phyloP scores from a whole-genome alignment of 139 green algal genomes.

The Nannochloris sp. region DNA sequence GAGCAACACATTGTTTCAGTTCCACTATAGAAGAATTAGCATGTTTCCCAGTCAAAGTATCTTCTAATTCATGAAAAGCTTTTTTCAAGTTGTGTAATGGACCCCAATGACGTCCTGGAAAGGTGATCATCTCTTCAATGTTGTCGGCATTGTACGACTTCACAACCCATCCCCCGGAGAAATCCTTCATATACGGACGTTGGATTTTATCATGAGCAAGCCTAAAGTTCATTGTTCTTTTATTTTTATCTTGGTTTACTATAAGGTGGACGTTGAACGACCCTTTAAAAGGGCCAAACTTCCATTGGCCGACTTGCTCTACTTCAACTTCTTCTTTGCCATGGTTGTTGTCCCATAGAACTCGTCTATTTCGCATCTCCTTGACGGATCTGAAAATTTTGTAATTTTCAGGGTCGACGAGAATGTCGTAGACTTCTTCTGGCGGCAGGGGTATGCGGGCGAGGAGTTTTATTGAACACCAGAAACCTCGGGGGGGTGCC shows the following conservation, averaged over 20 bases:
- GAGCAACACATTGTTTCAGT: constrained; percentile 48
- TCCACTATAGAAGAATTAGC: constrained; percentile 31
- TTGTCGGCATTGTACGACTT: background rate
- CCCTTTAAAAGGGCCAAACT: constrained; percentile 34
- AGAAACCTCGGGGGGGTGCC: constrained; percentile 10
- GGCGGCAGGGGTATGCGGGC: constrained; percentile 37
- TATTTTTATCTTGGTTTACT: constrained; percentile 31
- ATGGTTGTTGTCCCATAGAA: constrained; percentile 39
- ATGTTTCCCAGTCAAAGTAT: background rate
- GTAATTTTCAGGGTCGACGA: constrained; percentile 39
- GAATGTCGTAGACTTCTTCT: constrained; percentile 43
- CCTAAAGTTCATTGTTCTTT: constrained; percentile 6
- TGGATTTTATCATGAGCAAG: constrained; percentile 1
- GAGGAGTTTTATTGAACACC: background rate
- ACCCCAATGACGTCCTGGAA: background rate
- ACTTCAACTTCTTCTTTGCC: constrained; percentile 39
- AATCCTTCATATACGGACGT: constrained; percentile 7
- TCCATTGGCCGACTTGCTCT: constrained; percentile 43
- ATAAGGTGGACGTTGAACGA: constrained; percentile 21
- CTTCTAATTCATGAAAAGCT: constrained; percentile 7
- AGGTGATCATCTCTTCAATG: constrained; percentile 5
- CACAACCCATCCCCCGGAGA: constrained; percentile 1
- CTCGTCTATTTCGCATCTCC: constrained; percentile 32
- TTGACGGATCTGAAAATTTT: constrained; percentile 53
- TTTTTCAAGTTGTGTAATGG: constrained; percentile 1